Conservation (phyloP, 441 rosid species). For the Pelargonium citronellum region DNA sequence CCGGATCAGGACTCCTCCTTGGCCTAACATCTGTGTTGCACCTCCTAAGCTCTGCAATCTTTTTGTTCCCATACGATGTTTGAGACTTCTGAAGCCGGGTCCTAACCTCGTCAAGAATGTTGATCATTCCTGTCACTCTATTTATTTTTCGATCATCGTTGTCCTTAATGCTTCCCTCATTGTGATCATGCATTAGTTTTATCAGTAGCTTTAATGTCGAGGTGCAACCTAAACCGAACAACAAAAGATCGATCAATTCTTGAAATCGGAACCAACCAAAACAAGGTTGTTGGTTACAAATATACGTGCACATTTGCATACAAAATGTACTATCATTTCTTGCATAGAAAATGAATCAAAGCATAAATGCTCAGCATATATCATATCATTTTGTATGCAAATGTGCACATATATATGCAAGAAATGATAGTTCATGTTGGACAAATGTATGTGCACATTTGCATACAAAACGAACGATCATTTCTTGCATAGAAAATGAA, state of each 20-base stretch:
- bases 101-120: slow-evolving; percentile 66
- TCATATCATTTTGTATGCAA: no score
- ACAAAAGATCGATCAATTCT: not conserved
- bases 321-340: no score
- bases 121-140: slow-evolving; percentile 63
- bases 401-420: no score
- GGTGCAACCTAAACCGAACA: not conserved
- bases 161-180: slow-evolving; percentile 38
- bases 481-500: not conserved
- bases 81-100: slow-evolving; percentile 54
- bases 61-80: slow-evolving; percentile 25
- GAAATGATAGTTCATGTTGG: no score
- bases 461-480: not conserved
- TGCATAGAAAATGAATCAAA: no score
- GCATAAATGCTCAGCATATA: no score
- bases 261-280: no score
- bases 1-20: not conserved
- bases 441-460: not conserved
- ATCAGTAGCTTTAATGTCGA: slow-evolving; percentile 43
- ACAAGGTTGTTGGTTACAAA: no score
- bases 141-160: slow-evolving; percentile 49
- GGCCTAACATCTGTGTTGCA: slow-evolving; percentile 69
- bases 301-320: not conserved
- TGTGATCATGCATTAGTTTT: slow-evolving; percentile 63
- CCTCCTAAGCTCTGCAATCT: slow-evolving; percentile 52